Evolutionary conservation across 495 filamentous ascomycete genomes (phyloP), one percentile per base, ranked within the genome.

Genomic region (Aspergillus ellipticus): DNA sequence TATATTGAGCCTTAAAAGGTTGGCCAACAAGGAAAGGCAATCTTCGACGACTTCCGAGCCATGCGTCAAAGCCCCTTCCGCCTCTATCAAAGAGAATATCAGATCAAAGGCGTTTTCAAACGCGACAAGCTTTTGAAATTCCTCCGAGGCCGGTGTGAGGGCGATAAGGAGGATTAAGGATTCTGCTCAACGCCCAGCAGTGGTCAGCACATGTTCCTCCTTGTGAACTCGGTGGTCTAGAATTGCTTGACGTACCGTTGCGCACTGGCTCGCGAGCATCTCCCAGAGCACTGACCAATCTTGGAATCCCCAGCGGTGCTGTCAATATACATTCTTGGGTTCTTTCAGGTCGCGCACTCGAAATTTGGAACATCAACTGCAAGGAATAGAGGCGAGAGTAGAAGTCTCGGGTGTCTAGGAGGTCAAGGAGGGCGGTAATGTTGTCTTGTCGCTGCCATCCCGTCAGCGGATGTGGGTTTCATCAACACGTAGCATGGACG

Each of bases 271-370:
- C 94, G 60, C 92, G 82, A 37, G 76, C 81, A 63, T 98, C 94
- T 61, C 93, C 89, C 33, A 98, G 79, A 1, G 86, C 82, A 49
- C 83, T 84, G 9, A 96, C 92, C 17, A 98, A 80, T 48, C 91
- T 84, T 19, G 91, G 88, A 26, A 96, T 93, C 37, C 92, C 94
- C 56, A 96, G 73, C 33, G 90, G 90, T 5, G 94, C 91, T 17
- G 85, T 88, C 47, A 94, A 84, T 31, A 97, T 85, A 69, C 91
- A 96, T 79, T 97, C 91, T 71, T 97, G 93, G n/a, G 93, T 94
- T 63, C 94, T 79, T 66, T 96, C 91, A 3, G 93, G 90, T 42
- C 94, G 80, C 42, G 93, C 90, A n/a, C 82, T 78, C 49, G 86
- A 85, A 35, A 96, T 95, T 29, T 91, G 89, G 35, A 86, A 85